Evolutionary conservation across 805 yeast genomes (phyloP).

Genomic region (Saccharomycopsis sp.): DNA sequence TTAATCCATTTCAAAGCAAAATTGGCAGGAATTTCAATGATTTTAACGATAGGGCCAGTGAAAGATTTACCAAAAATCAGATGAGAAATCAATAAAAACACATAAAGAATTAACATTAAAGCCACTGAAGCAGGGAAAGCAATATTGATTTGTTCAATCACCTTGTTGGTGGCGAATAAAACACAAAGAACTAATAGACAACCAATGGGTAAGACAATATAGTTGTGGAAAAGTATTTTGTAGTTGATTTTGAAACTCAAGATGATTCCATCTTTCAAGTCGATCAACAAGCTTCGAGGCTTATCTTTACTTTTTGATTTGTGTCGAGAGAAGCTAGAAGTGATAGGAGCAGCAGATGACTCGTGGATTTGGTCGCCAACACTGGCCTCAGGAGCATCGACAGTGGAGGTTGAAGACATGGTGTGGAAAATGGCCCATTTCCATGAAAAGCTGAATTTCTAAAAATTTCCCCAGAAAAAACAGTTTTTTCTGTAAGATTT

Average conservation of each 20-base stretch:
- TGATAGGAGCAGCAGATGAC: neutral
- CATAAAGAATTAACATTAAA: constrained; percentile 52
- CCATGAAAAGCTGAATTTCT: neutral
- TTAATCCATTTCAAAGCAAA: constrained; percentile 70
- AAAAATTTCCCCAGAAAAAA: neutral
- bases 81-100: constrained; percentile 32
- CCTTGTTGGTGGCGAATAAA: constrained; percentile 43
- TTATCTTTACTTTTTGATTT: neutral
- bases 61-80: constrained; percentile 27
- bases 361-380: too few species aligned
- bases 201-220: constrained; percentile 39
- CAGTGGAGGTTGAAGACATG: neutral
- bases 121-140: constrained; percentile 63
- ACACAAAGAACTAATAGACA: constrained; percentile 33
- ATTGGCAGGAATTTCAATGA: constrained; percentile 53
- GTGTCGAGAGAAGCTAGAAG: neutral
- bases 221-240: constrained; percentile 29
- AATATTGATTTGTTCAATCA: constrained; percentile 36
- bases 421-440: neutral
- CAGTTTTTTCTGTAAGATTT: neutral
- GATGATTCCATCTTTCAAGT: constrained; percentile 5
- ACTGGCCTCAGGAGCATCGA: neutral
- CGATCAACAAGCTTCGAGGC: neutral
- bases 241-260: constrained; percentile 6
- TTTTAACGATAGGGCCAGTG: constrained; percentile 23